A percentile compares a stretch with the other conserved stretches of the same genome.
Conservation (phyloP, 2,329 filamentous ascomycete genomes). For the Cytospora chrysosperma region DNA sequence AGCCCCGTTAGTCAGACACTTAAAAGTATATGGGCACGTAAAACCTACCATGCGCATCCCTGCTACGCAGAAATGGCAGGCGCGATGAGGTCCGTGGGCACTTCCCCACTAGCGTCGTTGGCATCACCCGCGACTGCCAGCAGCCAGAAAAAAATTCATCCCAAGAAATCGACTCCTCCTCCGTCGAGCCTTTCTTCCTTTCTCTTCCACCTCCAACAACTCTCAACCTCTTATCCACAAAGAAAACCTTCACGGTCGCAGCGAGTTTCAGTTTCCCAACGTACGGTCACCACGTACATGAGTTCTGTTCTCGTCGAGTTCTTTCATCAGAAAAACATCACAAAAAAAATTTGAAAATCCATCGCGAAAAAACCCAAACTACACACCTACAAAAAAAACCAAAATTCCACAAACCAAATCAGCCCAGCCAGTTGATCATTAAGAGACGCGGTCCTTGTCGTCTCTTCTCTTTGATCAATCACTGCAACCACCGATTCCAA, state of each 20-base stretch:
- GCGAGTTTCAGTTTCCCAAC: conserved; percentile 45
- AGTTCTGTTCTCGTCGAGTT: conserved; percentile 60
- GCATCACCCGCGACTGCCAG: conserved; percentile 13
- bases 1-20: neutral
- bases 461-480: conserved; percentile 22
- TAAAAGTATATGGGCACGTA: neutral
- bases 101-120: conserved; percentile 12
- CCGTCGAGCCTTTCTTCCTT: conserved; percentile 24
- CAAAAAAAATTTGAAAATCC: conserved; percentile 62
- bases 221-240: conserved; percentile 49
- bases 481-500: conserved; percentile 13
- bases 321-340: conserved; percentile 51
- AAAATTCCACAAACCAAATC: conserved; percentile 6
- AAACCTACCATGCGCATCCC: neutral
- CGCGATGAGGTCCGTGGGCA: conserved; percentile 4
- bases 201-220: conserved; percentile 39
- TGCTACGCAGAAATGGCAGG: neutral
- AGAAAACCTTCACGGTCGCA: conserved; percentile 39
- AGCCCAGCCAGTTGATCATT: conserved; percentile 11
- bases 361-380: conserved; percentile 42
- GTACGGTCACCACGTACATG: conserved; percentile 56
- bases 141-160: conserved; percentile 22
- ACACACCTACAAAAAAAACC: conserved; percentile 20
- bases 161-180: conserved; percentile 14
- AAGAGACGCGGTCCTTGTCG: conserved; percentile 23